Percentiles rank a stretch among this genome's conserved stretches.
phyloP scores from a whole-genome alignment of 2,329 filamentous ascomycete species.

The Fusarium albosuccineum region DNA sequence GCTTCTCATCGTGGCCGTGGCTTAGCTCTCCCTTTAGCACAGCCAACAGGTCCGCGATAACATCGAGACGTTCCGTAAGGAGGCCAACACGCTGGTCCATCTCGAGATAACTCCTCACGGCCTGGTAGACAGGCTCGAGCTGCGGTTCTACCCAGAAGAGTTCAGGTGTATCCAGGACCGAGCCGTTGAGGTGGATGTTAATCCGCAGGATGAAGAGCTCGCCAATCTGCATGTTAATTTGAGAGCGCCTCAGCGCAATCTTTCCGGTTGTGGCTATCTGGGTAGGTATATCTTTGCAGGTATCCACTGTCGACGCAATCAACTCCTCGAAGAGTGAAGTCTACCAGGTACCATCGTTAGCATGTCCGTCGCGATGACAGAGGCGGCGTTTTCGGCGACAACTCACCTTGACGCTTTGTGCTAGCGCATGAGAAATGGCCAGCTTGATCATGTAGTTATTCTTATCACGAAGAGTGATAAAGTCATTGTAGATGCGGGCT shows the following conservation, averaged over 20 bases:
- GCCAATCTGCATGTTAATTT: conserved; percentile 99
- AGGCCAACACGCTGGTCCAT: conserved; percentile 96
- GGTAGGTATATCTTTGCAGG: conserved; percentile 91
- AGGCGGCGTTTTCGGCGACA: background rate
- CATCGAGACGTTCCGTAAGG: conserved; percentile 85
- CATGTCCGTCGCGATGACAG: background rate
- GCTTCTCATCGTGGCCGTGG: conserved; percentile 89
- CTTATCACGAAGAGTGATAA: conserved; percentile 94
- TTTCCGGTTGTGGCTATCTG: conserved; percentile 94
- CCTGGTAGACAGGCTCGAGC: conserved; percentile 95
- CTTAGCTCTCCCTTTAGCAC: conserved; percentile 96
- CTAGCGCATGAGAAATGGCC: conserved; percentile 93
- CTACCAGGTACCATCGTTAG: conserved; percentile 55
- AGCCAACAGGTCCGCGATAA: conserved; percentile 92
- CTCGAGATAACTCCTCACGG: conserved; percentile 93
- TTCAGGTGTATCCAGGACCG: conserved; percentile 95
- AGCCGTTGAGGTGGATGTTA: conserved; percentile 97
- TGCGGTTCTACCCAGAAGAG: conserved; percentile 99
- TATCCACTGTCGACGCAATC: conserved; percentile 92
- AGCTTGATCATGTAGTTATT: conserved; percentile 98
- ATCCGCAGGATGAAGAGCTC: conserved; percentile 98
- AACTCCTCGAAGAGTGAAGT: conserved; percentile 97
- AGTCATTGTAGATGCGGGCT: conserved; percentile 98
- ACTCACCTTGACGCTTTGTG: conserved; percentile 90
- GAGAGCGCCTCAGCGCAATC: conserved; percentile 85